Base-by-base conservation (phyloP, 169 alveolate genomes). In the Eimeria mitis region DNA sequence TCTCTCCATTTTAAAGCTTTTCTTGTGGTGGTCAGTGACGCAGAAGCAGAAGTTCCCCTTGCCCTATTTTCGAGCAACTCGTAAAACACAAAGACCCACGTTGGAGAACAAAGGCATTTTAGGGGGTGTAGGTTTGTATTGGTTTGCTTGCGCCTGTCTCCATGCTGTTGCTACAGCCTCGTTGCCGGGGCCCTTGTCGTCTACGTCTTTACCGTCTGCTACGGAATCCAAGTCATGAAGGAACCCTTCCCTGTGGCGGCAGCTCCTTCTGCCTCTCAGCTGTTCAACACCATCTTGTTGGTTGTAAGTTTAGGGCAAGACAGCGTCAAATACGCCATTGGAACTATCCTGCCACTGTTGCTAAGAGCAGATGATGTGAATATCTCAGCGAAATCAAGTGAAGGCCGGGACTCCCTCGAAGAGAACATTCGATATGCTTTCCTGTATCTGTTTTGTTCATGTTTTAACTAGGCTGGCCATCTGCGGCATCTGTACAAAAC, bases 191-290 rank as follows among this genome's bases (percentile, higher is more conserved):
- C 92, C 34, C 61, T 65, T 34, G 37, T 87, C 16, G 65, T 87
- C 4, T 87, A 87, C 81, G 65, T 42, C 59, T 61, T 63, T 65
- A 65, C 92, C 31, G 81, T 87, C 54, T 19, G 81, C 73, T 87
- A 87, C 63, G 92, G 92, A 49, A 16, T 87, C 47, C 63, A 87
- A 25, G 68, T 63, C 44, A 65, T 87, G 59, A 63, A 87, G 49
- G 92, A 87, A 6, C 92, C 92, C 47, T 42, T 87, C n/a, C 65
- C 44, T 52, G 81, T 87, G 81, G 92, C 92, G 42, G 65, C 81
- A 49, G 92, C 92, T 1, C 92, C 92, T 61, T 87, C 92, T 13
- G 61, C 83, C 7, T 28, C 79, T 21, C 92, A 87, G 16, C 44
- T 87, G 49, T 25, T 63, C 65, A 87, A 87, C 92, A 49, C 83